Evolutionary conservation across 805 yeast species (phyloP), one percentile per base, ranked within the genome.

Genomic region (Saccharomycopsis selenospora): DNA sequence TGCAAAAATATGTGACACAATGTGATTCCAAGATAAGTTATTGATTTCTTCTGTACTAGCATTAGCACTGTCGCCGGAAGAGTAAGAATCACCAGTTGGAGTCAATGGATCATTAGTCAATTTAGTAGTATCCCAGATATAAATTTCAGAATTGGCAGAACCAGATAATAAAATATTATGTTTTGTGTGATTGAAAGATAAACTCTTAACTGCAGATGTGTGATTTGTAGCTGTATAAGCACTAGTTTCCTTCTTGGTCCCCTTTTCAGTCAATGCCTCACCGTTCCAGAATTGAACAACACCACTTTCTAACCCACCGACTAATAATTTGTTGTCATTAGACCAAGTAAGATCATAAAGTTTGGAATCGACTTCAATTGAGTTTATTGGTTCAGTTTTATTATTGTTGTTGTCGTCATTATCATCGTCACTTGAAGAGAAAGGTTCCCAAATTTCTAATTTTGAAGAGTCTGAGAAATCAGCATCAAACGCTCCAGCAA

Each of bases 401-500:
- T 30, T 40, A 11, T 36, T 23, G 4, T 43, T 38, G 40, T 43
- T 45, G 10, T 17, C n/a, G 23, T 38, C 24, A 10, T 38, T 30
- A 6, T 71, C 36, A 68, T 71, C 2, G 61, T 40, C 14, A 10
- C 67, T 66, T 6, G 71, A 54, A 40, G 69, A 61, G 49, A 81
- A 72, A 7, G 85, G 73, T 52, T 84, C 80, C 85, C 95, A 84
- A 52, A 93, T 71, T 58, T 88, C 90, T 50, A 93, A 68, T n/a
- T 75, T 66, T 1, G 96, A 80, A 25, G 80, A 73, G 18, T 93
- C 79, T 36, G 90, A 80, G 65, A 90, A 90, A 61, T 83, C 80
- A 40, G 85, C 85, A 62, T 88, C 96, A 58, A 93, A 84, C 11
- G 96, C 95, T 5, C 98, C 98, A 0, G 98, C 90, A n/a, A 87